Evolutionary conservation across 2,329 filamentous ascomycete genomes (phyloP).

Genomic region (Ophiosphaerella narmari): DNA sequence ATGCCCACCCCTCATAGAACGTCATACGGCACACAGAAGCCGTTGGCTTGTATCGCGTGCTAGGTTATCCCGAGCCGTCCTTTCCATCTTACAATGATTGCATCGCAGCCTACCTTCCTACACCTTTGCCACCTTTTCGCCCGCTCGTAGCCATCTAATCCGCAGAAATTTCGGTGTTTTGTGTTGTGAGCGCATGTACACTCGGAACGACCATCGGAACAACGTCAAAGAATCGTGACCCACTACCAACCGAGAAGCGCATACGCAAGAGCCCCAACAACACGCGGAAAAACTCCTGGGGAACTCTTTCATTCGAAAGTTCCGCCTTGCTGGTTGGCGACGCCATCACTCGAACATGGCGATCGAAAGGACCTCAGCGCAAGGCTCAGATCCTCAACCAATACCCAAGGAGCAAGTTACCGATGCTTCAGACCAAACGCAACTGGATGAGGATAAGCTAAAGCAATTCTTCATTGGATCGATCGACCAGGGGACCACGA

Average conservation of each 20-base stretch:
- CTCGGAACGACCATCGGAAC: constrained; percentile 19
- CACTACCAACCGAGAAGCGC: constrained; percentile 3
- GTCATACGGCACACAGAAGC: constrained; percentile 26
- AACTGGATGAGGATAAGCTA: constrained; percentile 40
- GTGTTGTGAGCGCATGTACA: constrained; percentile 20
- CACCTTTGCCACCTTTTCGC: constrained; percentile 6
- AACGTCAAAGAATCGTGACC: constrained; percentile 16
- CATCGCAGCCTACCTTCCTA: background rate
- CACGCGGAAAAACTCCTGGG: constrained; percentile 21
- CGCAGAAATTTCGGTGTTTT: constrained; percentile 19
- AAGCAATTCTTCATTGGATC: constrained; percentile 76
- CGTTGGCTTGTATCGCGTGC: constrained; percentile 25
- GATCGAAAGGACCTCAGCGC: constrained; percentile 34
- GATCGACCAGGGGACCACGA: constrained; percentile 91
- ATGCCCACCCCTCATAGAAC: constrained; percentile 27
- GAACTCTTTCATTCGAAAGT: constrained; percentile 4
- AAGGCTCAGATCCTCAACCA: constrained; percentile 34
- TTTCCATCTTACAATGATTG: constrained; percentile 19
- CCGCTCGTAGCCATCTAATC: background rate
- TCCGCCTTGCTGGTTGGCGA: background rate
- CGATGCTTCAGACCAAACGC: constrained; percentile 21
- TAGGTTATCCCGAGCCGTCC: constrained; percentile 25
- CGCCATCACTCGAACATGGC: constrained; percentile 21
- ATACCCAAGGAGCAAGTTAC: constrained; percentile 37
- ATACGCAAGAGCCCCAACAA: constrained; percentile 10